phyloP scores from a whole-genome alignment of 176 grass and related monocot species.

The Carex cristatella region DNA sequence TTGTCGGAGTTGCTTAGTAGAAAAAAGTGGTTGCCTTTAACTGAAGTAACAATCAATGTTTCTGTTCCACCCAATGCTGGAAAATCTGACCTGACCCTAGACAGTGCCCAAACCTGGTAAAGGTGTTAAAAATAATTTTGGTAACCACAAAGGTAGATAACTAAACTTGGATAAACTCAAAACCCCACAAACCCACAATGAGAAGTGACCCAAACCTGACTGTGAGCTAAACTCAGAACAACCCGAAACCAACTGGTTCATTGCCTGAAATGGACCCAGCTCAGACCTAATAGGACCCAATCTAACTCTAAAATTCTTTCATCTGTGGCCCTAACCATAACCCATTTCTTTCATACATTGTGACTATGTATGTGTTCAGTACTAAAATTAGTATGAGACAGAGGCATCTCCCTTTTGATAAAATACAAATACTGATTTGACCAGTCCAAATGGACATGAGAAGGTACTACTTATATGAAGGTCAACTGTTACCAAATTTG shows the following conservation, averaged over 20 bases:
- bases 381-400: background rate
- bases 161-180: background rate
- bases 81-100: background rate
- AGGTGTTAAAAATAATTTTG: background rate
- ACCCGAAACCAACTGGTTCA: background rate
- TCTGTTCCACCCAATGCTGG: background rate
- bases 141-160: background rate
- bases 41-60: slow-evolving; percentile 1
- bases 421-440: slow-evolving; percentile 13
- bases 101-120: background rate
- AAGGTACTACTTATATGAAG: background rate
- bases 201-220: background rate
- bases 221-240: background rate
- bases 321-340: background rate
- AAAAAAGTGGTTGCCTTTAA: background rate
- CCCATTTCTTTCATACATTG: background rate
- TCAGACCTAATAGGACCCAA: background rate
- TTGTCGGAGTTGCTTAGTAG: background rate
- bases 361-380: background rate
- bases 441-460: background rate
- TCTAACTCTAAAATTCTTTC: background rate
- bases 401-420: background rate
- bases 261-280: background rate
- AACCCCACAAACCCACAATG: background rate
- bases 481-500: background rate